Evolutionary conservation across 768 basidiomycete species (phyloP), one percentile per base, ranked within the genome.

Genomic region (Phanerochaete sordida): DNA sequence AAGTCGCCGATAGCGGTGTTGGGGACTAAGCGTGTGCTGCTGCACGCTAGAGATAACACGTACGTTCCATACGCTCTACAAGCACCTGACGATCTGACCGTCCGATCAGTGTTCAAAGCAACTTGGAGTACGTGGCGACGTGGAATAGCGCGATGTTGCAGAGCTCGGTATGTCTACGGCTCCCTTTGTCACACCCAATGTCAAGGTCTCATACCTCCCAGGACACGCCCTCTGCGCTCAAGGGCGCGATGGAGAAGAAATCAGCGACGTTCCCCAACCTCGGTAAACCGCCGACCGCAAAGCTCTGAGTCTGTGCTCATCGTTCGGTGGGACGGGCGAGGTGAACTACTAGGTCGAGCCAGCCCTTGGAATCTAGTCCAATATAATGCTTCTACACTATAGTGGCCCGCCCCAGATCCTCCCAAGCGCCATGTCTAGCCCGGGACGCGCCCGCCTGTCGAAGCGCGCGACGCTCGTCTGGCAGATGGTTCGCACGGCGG

Each of bases 1-100:
- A 95, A 95, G 74, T 89, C 87, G 35, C 94, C 94, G 0, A 74
- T 95, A 2, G 94, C 93, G 0, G 84, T 91, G 0, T 63, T 80
- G 0, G 84, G 88, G 1, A 87, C 91, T 5, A 97, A 96, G 75
- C 85, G 84, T 59, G 72, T 95, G 0, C 76, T 96, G 52, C 77
- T 82, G 15, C 91, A 96, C 73, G 79, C 91, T 5, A 72, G 90
- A 59, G 93, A 96, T 69, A 87, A 95, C 67, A 81, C 80, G 90
- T 90, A 51, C 53, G 84, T 71, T n/a, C 19, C 44, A 5, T 7
- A 7, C 19, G 5, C 7, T 30, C 31, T 19, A 2, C 15, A 13
- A 2, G 24, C 35, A 46, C 23, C 12, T 24, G 23, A 2, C 24
- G 45, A 5, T 28, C 53, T 47, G 11, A 12, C 26, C 13, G 7